Evolutionary conservation across 768 basidiomycete species (phyloP), one percentile per base, ranked within the genome.

Genomic region (Pleurotus eryngii): DNA sequence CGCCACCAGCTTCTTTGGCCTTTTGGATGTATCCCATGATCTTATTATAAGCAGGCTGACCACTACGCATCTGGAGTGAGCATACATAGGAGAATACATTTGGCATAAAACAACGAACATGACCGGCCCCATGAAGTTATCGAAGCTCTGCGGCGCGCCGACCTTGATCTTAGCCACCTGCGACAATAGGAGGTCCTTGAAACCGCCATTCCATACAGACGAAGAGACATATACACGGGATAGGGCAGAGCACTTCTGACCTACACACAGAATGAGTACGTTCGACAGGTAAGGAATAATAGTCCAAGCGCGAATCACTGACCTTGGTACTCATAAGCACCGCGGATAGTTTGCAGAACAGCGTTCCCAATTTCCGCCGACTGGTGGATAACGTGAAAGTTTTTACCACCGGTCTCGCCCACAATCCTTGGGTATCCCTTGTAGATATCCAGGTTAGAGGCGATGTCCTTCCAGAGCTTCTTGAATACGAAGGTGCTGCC

Each of bases 361-460:
- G 95, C 92, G 62, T 95, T 95, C 68, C 77, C 78, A 54, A 97
- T 73, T 64, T 97, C 91, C 38, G 95, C 96, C 12, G 86, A 87
- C 55, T 81, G 77, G 72, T 98, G 97, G 49, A 98, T 77, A 46
- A 99, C 62, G 73, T 98, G 97, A 80, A 95, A 98, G 80, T 99
- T 99, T 82, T 98, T 99, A 57, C 97, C 96, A 26, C 93, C 94
- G 6, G 96, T 98, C 80, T 98, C 96, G 24, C 97, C 97, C 5
- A 99, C 95, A 61, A 99, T 90, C 67, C 96, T 82, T 0, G 97
- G 97, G 75, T 97, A 98, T 11, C 84, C 78, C 64, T 76, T 83
- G 80, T 98, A 98, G 48, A 77, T 82, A 68, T 98, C 92, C 47
- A 98, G 64, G 74, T 98, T 97, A 64, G 73, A 67, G 3, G 89